Base-by-base conservation (phyloP, 768 basidiomycete genomes). In the Tylopilus intermedius region DNA sequence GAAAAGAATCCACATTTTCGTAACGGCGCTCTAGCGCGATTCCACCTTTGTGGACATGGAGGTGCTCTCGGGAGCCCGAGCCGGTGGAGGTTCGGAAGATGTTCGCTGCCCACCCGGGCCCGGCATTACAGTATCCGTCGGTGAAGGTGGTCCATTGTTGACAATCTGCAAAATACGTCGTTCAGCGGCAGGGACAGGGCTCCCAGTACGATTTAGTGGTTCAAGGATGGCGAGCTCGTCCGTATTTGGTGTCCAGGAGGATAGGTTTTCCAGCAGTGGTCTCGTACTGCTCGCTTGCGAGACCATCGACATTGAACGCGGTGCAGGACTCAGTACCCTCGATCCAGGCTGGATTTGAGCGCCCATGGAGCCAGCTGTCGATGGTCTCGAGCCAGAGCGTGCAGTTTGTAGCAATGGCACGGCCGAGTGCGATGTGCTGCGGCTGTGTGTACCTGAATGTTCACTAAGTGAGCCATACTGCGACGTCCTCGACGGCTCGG, bases 301-400 rank as follows among this genome's bases (percentile, higher is more conserved):
- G 26, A 40, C 18, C 55, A 66, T 49, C 14, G 67, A 67, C 45
- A 64, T 21, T 15, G 68, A 49, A 43, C 55, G 59, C 8, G 58
- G 51, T 21, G 44, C 51, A 18, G 53, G 45, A 38, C 53, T 51
- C 15, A 33, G 40, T 11, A 39, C 51, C 49, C 57, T 53, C 14
- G 52, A 43, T 43, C 52, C 49, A 43, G 46, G 51, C 15, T 55
- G 58, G 0, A 52, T 60, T 2, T 64, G 70, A 37, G 66, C 56
- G 15, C 74, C 73, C 45, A 66, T 62, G 22, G 79, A 79, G 24
- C 70, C 69, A 14, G 72, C 68, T 0, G 76, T 75, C 5, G 78
- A 78, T n/a, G 75, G 76, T 35, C 76, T 67, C 4, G 79, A 50
- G 8, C 49, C 45, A 2, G 47, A 54, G 8, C n/a, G 55, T 27